Conservation (phyloP, 345 rosid genomes). For the Alliaria petiolata region DNA sequence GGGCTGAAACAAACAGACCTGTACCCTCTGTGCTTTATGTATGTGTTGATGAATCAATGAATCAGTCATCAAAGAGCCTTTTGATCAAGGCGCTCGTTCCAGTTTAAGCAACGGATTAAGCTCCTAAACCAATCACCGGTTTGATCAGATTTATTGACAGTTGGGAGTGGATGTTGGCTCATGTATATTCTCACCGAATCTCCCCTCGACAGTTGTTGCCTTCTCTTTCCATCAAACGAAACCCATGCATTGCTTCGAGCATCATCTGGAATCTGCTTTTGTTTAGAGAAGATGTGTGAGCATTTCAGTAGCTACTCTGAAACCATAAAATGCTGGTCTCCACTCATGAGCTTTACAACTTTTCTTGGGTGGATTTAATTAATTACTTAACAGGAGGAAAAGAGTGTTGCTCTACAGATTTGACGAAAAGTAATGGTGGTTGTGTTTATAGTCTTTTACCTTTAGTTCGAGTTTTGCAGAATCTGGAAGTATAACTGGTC, state of each 20-base stretch:
- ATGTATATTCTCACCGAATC: conserved; percentile 81
- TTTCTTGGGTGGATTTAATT: too few relatives aligned
- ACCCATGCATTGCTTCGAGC: conserved; percentile 99
- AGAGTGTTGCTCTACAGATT: not conserved
- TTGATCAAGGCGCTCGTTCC: conserved; percentile 96
- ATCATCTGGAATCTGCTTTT: conserved; percentile 76
- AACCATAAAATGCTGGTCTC: not conserved
- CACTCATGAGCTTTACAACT: too few relatives aligned
- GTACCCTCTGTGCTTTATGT: too few relatives aligned
- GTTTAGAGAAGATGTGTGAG: not conserved
- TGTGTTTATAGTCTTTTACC: conserved; percentile 35
- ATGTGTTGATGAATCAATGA: too few relatives aligned
- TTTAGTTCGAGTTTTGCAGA: conserved; percentile 90
- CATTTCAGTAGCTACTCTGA: not conserved
- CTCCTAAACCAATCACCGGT: conserved; percentile 97
- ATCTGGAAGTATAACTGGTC: conserved; percentile 98
- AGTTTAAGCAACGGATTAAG: conserved; percentile 92
- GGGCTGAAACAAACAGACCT: too few relatives aligned
- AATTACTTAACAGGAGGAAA: not conserved
- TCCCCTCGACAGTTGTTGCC: conserved; percentile 96
- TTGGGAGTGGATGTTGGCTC: conserved; percentile 98
- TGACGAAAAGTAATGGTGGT: not conserved
- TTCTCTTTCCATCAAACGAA: conserved; percentile 95
- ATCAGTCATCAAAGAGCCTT: conserved; percentile 43
- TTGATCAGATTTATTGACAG: conserved; percentile 90